Conservation (phyloP, 805 yeast genomes). For the Hanseniaspora pseudoguilliermondii region DNA sequence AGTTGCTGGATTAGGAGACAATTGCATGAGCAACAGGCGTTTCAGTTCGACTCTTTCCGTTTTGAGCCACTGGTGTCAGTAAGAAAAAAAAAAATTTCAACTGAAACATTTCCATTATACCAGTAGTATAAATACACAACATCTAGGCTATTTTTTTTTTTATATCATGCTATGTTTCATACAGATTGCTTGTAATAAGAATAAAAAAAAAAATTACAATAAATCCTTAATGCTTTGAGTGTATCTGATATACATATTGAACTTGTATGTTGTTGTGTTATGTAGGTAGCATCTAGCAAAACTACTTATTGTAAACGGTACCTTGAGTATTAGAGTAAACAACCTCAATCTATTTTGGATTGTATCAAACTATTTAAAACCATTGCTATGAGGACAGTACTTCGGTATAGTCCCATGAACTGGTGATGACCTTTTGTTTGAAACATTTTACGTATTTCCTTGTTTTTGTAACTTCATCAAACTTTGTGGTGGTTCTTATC, state of each 20-base stretch:
- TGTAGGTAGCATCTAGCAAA: background rate
- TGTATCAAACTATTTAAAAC: slow-evolving; percentile 51
- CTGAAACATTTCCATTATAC: too few relatives aligned
- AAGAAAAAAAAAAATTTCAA: too few relatives aligned
- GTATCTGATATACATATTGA: background rate
- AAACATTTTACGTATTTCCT: slow-evolving; percentile 34
- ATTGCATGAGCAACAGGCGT: too few relatives aligned
- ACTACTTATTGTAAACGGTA: background rate
- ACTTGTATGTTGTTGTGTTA: background rate
- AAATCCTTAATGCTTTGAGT: background rate
- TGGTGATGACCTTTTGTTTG: slow-evolving; percentile 91
- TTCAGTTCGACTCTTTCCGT: too few relatives aligned
- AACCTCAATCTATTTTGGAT: background rate
- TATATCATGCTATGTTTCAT: too few relatives aligned
- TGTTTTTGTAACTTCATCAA: background rate
- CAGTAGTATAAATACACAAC: too few relatives aligned
- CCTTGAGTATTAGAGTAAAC: background rate
- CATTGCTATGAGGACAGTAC: slow-evolving; percentile 53
- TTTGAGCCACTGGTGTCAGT: too few relatives aligned
- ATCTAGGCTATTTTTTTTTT: too few relatives aligned
- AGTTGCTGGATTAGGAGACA: too few relatives aligned
- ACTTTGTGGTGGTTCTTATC: too few relatives aligned
- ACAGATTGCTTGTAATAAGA: too few relatives aligned
- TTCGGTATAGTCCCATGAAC: slow-evolving; percentile 55
- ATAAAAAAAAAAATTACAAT: too few relatives aligned